Evolutionary conservation across 75 land plant species (phyloP), one percentile per base, ranked within the genome.

Genomic region (Ceratopteris richardii): DNA sequence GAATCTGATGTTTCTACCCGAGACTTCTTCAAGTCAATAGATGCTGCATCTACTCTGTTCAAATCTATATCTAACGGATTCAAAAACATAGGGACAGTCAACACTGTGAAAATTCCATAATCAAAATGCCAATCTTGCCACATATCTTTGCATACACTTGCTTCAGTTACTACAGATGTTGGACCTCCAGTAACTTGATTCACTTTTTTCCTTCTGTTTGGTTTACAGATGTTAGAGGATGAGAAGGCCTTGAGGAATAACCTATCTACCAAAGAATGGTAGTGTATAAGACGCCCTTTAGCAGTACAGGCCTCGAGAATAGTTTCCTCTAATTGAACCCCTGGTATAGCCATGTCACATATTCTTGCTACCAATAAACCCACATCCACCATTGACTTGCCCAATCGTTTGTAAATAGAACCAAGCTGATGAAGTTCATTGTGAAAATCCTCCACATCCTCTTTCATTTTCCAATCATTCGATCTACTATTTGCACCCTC

Each of bases 111-210:
- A 24, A 86, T 71, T 52, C 96, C 98, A 62, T 89, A 93, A 55
- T 93, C 98, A 75, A 77, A 89, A 65, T 93, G 98, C 98, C 98
- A 89, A 50, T 89, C 91, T 68, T 93, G 98, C 98, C 98, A 93
- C 37, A 72, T 55, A 31, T 65, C 40, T 53, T 6, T 21, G 19
- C 31, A 54, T 37, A 61, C 2, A 26, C 13, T n/a, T 36, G 28
- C 48, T 30, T 22, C 17, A 24, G 18, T 7, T 66, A 24, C 21
- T 48, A 23, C 14, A 17, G 29, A 18, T 4, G 37, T 4, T 33
- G 9, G 9, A 9, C 3, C 37, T 9, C 37, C 37, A 33, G 3
- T 33, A 9, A 33, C 7, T 33, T 28, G 25, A 40, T 72, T 73
- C 12, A 13, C 18, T 26, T 56, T 30, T 9, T 52, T 52, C 33